Base-by-base conservation (phyloP, 352 stramenopile genomes). In the Phytophthora gonapodyides region DNA sequence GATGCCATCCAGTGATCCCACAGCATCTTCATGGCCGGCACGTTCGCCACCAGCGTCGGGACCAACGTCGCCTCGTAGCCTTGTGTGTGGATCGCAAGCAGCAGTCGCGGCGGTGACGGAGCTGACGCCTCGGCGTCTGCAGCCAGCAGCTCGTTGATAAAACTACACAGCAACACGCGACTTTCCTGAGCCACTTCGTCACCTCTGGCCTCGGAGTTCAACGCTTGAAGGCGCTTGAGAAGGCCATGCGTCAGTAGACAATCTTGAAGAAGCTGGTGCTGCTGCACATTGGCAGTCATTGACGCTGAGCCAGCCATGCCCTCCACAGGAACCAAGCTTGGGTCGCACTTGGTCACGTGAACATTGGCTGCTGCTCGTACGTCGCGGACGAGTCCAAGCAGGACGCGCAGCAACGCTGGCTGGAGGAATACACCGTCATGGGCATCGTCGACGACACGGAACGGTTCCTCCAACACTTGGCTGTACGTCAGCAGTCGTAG, bases 1-100 rank as follows among this genome's bases (percentile, higher is more conserved):
- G 51, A 63, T 19, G 56, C n/a, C 62, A 87, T 87, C 80, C 78
- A 89, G 45, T 85, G 66, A 21, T 74, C 53, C 80, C 80, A 89
- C 16, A 87, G 38, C 24, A 75, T 48, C 47, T 75, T 73, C 61
- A 89, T 68, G 3, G 80, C 66, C 7, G 72, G 64, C 21, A 78
- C 71, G 13, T 68, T 60, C 16, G 60, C 42, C 1, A 84, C 67
- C 12, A 85, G 44, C 10, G 54, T 43, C 7, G 65, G 35, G 7
- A 85, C 68, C 15, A 89, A 35, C 5, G 59, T 54, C 7, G 31
- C 33, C 36, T 85, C 73, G 41, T 85, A 89, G 8, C 76, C 77
- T 57, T 89, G 80, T 1, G 63, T 66, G 35, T 87, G 80, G 16
- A 89, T 62, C 24, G 72, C 58, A 9, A 80, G 42, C 17, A 82